phyloP scores from a whole-genome alignment of 805 yeast species.

The Alloascoidea africana region DNA sequence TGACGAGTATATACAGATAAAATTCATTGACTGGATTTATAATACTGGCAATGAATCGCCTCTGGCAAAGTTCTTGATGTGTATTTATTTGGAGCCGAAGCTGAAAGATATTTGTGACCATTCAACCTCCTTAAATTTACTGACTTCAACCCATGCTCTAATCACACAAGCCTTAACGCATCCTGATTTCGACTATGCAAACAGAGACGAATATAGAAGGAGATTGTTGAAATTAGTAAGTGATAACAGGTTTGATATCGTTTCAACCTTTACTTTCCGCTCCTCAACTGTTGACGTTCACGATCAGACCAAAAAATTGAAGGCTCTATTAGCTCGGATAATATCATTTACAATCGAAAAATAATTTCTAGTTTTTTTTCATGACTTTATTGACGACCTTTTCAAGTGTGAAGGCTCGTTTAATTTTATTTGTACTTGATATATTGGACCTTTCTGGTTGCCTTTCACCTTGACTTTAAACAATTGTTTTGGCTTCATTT shows the following conservation, averaged over 20 bases:
- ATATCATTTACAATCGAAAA: no score
- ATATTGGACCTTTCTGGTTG: no score
- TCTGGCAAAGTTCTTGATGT: neutral
- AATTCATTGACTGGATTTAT: neutral
- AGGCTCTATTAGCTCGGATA: no score
- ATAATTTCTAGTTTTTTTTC: no score
- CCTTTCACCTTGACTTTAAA: no score
- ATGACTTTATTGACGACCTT: no score
- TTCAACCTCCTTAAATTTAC: neutral
- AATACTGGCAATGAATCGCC: neutral
- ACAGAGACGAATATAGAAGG: neutral
- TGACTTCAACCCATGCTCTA: neutral
- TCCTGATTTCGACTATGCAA: neutral
- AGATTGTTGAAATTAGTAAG: neutral
- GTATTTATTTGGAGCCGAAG: neutral
- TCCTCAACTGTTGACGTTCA: no score
- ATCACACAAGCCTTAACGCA: neutral
- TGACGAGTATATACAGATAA: neutral
- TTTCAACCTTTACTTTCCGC: no score
- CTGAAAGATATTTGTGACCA: neutral
- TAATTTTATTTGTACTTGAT: no score
- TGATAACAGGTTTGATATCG: neutral
- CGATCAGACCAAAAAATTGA: no score
- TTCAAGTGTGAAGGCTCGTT: no score
- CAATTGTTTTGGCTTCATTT: no score